A percentile compares a stretch with the other conserved stretches of the same genome.
These are phyloP conservation scores for Ascochyta lentis DNA, from an alignment of 2,329 filamentous ascomycete species.

Conservation along the genomic window DNA sequence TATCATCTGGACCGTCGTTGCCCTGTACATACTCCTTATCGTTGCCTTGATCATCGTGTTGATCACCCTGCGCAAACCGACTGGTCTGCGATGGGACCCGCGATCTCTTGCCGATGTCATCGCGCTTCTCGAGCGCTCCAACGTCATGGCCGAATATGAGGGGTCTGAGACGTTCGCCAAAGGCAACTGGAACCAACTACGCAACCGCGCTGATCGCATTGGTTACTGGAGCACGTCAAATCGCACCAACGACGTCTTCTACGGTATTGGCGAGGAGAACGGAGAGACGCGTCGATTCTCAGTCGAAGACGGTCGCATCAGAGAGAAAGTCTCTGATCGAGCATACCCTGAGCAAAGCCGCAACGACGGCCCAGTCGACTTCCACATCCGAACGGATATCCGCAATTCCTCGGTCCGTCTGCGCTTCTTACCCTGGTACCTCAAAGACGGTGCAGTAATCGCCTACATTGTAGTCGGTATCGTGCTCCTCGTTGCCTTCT, in stretches of 20 bases:
- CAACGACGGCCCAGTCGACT: slow-evolving; percentile 45
- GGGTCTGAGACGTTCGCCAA: slow-evolving; percentile 68
- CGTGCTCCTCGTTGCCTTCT: slow-evolving; percentile 57
- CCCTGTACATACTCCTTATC: slow-evolving; percentile 72
- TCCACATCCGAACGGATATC: slow-evolving; percentile 58
- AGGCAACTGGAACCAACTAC: slow-evolving; percentile 60
- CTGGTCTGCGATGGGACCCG: slow-evolving; percentile 85
- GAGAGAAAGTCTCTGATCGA: slow-evolving; percentile 52
- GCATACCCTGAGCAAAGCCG: slow-evolving; percentile 14
- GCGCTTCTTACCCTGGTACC: slow-evolving; percentile 77
- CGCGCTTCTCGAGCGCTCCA: slow-evolving; percentile 78
- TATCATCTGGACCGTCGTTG: slow-evolving; percentile 78
- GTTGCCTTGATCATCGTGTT: slow-evolving; percentile 65
- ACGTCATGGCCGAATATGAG: slow-evolving; percentile 75
- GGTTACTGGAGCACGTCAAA: slow-evolving; percentile 83
- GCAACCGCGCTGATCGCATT: slow-evolving; percentile 71
- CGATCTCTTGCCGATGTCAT: slow-evolving; percentile 82
- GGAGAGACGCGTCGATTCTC: slow-evolving; percentile 59
- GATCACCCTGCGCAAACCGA: slow-evolving; percentile 70
- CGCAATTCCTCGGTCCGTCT: slow-evolving; percentile 63
- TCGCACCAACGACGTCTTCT: slow-evolving; percentile 72
- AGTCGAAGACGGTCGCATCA: slow-evolving; percentile 56
- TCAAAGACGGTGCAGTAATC: slow-evolving; percentile 71
- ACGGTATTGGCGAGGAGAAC: slow-evolving; percentile 75
- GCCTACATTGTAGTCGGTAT: slow-evolving; percentile 62